These are phyloP conservation scores for Microthlaspi erraticum DNA, from an alignment of 345 rosid species.

Conservation along the genomic window DNA sequence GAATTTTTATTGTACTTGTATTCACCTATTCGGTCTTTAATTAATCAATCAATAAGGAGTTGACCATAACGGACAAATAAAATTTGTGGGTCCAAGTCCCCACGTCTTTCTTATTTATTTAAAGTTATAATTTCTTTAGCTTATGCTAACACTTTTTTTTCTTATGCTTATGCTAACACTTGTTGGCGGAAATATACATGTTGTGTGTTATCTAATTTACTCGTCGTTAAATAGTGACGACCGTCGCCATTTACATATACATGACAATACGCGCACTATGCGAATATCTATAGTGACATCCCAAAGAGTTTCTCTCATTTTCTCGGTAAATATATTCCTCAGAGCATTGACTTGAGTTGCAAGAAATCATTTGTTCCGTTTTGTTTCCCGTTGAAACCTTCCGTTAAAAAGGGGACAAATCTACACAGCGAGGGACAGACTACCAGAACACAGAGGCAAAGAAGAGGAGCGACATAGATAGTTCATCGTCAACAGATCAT, in stretches of 20 bases:
- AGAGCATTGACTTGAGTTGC: slow-evolving; percentile 22
- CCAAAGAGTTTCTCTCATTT: slow-evolving; percentile 5
- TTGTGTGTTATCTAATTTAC: neutral
- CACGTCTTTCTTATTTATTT: neutral
- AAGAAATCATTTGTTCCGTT: slow-evolving; percentile 11
- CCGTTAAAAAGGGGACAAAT: neutral
- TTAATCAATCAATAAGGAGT: neutral
- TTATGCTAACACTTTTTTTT: no score
- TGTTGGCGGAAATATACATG: neutral
- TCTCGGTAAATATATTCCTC: neutral
- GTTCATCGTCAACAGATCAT: slow-evolving; percentile 50
- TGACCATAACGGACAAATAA: neutral
- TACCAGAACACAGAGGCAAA: slow-evolving; percentile 45
- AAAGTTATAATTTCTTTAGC: neutral
- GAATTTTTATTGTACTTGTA: no score
- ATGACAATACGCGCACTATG: slow-evolving; percentile 1
- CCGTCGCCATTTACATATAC: neutral
- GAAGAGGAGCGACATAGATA: slow-evolving; percentile 45
- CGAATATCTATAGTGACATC: neutral
- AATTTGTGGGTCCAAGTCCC: neutral
- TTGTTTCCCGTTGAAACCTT: neutral
- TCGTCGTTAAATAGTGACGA: neutral
- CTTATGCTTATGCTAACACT: neutral
- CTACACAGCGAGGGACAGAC: slow-evolving; percentile 14
- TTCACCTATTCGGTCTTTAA: neutral